Percentiles rank a stretch among this genome's conserved stretches.
These are phyloP conservation scores for Talaromyces sp. DNA, from an alignment of 2,329 filamentous ascomycete genomes.

Conservation along the genomic window DNA sequence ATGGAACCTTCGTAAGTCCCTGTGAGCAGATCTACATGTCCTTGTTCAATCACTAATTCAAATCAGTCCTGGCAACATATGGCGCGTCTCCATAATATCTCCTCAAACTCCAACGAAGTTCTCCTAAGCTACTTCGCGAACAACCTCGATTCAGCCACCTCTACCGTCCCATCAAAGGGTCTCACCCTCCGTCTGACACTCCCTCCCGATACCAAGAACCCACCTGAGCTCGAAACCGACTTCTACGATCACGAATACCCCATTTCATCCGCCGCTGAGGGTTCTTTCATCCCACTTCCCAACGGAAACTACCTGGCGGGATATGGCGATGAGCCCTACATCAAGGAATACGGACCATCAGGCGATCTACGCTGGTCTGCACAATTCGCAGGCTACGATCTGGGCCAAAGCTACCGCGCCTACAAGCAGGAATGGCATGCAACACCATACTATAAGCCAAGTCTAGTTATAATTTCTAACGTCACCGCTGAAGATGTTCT, in stretches of 20 bases:
- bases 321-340: slow-evolving; percentile 39
- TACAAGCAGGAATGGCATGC: slow-evolving; percentile 40
- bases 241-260: slow-evolving; percentile 26
- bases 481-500: slow-evolving; percentile 10
- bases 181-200: slow-evolving; percentile 5
- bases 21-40: too few relatives aligned
- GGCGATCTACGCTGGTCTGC: slow-evolving; percentile 36
- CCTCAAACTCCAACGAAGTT: slow-evolving; percentile 31
- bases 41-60: background rate
- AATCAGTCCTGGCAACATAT: slow-evolving; percentile 38
- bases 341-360: slow-evolving; percentile 40
- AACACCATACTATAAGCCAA: slow-evolving; percentile 33
- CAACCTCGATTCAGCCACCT: slow-evolving; percentile 33
- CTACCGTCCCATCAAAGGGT: slow-evolving; percentile 27
- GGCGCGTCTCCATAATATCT: slow-evolving; percentile 37
- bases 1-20: slow-evolving; percentile 2
- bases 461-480: slow-evolving; percentile 21
- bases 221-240: slow-evolving; percentile 11
- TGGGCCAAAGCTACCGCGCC: slow-evolving; percentile 38
- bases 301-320: slow-evolving; percentile 33
- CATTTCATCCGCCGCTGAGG: slow-evolving; percentile 33
- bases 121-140: slow-evolving; percentile 36
- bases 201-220: slow-evolving; percentile 16
- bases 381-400: slow-evolving; percentile 34
- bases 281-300: slow-evolving; percentile 30